Evolutionary conservation across 1,139 yeast genomes (phyloP).

Genomic region (Blastobotrys illinoisensis): DNA sequence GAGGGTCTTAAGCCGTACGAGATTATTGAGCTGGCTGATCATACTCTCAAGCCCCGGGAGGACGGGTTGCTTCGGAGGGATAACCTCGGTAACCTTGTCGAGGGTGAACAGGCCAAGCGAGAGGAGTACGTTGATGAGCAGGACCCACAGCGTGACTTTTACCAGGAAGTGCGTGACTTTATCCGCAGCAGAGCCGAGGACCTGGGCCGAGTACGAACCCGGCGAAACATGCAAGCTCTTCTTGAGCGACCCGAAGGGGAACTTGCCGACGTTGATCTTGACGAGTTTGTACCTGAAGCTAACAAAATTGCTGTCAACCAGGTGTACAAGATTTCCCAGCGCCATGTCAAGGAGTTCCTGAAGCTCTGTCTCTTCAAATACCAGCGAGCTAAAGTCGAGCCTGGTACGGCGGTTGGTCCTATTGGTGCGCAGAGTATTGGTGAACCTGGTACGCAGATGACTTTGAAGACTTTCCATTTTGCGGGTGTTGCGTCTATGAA

Average conservation of each 20-base stretch:
- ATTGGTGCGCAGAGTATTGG: conserved; percentile 99
- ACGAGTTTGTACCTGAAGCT: conserved; percentile 34
- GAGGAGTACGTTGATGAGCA: conserved; percentile 58
- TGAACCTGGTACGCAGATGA: conserved; percentile 99
- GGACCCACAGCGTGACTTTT: conserved; percentile 83
- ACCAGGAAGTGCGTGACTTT: conserved; percentile 64
- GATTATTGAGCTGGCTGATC: conserved; percentile 50
- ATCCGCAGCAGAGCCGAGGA: conserved; percentile 50
- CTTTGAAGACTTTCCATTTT: conserved; percentile 96
- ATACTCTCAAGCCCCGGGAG: conserved; percentile 58
- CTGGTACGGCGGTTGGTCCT: conserved; percentile 99
- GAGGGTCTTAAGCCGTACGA: conserved; percentile 66
- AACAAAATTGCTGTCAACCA: conserved; percentile 58
- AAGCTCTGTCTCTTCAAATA: conserved; percentile 77
- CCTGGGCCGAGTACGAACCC: conserved; percentile 53
- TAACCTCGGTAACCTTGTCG: conserved; percentile 59
- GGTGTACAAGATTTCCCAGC: conserved; percentile 61
- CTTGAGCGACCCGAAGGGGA: conserved; percentile 42
- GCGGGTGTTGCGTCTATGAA: conserved; percentile 99
- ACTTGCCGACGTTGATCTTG: conserved; percentile 42
- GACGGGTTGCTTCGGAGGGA: conserved; percentile 58
- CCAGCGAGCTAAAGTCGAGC: conserved; percentile 88
- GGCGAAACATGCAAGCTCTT: conserved; percentile 45
- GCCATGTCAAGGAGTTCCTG: conserved; percentile 61
- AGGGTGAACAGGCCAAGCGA: conserved; percentile 35